Conservation (phyloP, 176 grass and related monocot genomes). For the Panicum miliaceum region DNA sequence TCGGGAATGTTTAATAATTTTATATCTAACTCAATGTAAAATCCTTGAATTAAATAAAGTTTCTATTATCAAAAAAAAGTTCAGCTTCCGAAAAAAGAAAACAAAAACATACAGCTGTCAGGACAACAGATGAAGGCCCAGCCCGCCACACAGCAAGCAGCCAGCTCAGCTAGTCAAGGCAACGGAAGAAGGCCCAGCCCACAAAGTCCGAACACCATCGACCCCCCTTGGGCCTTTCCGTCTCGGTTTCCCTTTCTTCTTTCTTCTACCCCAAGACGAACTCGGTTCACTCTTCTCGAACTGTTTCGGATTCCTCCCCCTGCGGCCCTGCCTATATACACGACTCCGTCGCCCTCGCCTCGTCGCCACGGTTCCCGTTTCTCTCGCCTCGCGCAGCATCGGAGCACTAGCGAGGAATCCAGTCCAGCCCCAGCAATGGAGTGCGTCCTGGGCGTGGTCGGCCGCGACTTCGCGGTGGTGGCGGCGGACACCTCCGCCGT, state of each 20-base stretch:
- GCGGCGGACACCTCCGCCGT: constrained; percentile 90
- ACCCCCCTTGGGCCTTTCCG: background rate
- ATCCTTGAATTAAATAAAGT: too few relatives aligned
- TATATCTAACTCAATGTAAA: too few relatives aligned
- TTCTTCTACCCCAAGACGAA: constrained; percentile 31
- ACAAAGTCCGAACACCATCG: background rate
- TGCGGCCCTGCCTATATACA: background rate
- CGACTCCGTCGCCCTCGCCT: background rate
- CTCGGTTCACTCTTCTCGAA: background rate
- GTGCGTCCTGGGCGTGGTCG: constrained; percentile 84
- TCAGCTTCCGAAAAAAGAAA: too few relatives aligned
- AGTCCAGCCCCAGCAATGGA: constrained; percentile 58
- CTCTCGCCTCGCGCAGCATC: background rate
- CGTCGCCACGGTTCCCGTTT: background rate
- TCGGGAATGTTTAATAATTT: too few relatives aligned
- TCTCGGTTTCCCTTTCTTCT: background rate
- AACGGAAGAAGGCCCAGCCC: background rate
- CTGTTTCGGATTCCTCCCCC: background rate
- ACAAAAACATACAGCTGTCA: background rate
- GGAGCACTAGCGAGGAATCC: background rate
- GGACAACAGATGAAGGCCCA: background rate
- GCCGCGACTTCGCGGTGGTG: constrained; percentile 84
- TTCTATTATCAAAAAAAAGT: too few relatives aligned
- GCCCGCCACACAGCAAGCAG: background rate
- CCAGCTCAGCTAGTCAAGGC: background rate